phyloP scores from a whole-genome alignment of 1,284 basidiomycete species.

The Austroboletus novae-zelandiae region DNA sequence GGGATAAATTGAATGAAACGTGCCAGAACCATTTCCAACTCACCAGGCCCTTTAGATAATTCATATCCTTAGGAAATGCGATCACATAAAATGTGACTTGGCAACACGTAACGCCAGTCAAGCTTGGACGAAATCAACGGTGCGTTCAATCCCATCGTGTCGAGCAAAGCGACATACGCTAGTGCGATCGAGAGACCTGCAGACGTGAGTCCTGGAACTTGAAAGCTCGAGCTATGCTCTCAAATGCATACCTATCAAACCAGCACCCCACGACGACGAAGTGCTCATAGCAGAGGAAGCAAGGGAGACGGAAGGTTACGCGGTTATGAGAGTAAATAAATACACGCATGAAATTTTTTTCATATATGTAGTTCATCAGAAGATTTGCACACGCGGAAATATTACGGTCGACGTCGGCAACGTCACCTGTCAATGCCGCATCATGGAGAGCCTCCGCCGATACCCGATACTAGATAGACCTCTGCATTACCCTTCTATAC shows the following conservation, averaged over 20 bases:
- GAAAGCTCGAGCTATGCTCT: not conserved
- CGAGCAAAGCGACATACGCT: conserved; percentile 4
- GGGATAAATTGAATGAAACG: not conserved
- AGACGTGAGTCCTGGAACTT: not conserved
- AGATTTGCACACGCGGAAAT: no score
- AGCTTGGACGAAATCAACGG: conserved; percentile 4
- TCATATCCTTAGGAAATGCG: conserved; percentile 17
- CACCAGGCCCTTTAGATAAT: conserved; percentile 7
- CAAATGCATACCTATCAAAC: conserved; percentile 11
- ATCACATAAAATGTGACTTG: conserved; percentile 19
- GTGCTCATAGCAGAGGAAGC: not conserved
- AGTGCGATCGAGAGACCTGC: conserved; percentile 7
- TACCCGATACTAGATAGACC: no score
- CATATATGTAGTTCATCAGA: no score
- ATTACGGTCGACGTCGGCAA: no score
- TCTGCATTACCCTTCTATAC: no score
- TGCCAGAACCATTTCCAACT: not conserved
- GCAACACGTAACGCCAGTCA: conserved; percentile 15
- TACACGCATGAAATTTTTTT: no score
- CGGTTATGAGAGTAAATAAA: no score
- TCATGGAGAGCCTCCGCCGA: no score
- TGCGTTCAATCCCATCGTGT: not conserved
- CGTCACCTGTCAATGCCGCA: no score
- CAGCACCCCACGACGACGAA: conserved; percentile 6
- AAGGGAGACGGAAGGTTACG: no score